A percentile compares a stretch with the other conserved stretches of the same genome.
These are phyloP conservation scores for Tricholoma flavovirens DNA, from an alignment of 768 basidiomycete species.

Conservation along the genomic window DNA sequence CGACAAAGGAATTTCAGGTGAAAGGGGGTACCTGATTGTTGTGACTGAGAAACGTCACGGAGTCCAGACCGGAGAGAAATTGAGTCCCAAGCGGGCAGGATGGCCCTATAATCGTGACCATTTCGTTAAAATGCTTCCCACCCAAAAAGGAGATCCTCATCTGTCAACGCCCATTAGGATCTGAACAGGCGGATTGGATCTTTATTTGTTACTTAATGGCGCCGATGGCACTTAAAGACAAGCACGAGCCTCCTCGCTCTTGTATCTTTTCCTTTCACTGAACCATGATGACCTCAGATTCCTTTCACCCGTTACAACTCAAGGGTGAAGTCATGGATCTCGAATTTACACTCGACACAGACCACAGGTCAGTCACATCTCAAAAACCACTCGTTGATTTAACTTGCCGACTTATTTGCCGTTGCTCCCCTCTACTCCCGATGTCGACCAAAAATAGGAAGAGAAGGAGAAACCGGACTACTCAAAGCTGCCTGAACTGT, in stretches of 20 bases:
- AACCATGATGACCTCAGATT: constrained; percentile 51
- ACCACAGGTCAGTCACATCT: constrained; percentile 47
- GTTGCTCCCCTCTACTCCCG: constrained; percentile 39
- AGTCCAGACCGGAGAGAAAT: constrained; percentile 13
- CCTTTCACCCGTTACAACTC: constrained; percentile 54
- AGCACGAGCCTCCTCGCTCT: constrained; percentile 40
- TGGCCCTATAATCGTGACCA: constrained; percentile 12
- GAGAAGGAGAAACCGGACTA: constrained; percentile 86
- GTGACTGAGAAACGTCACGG: constrained; percentile 25
- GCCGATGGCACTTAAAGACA: constrained; percentile 51
- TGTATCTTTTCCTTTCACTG: constrained; percentile 44
- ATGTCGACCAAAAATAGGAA: constrained; percentile 55
- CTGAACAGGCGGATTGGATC: constrained; percentile 34
- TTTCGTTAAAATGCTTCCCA: constrained; percentile 15
- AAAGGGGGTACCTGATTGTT: too few species aligned
- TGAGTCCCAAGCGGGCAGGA: constrained; percentile 15
- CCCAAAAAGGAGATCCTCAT: constrained; percentile 32
- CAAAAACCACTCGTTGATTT: constrained; percentile 19
- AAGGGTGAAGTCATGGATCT: constrained; percentile 78
- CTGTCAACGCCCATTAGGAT: constrained; percentile 38
- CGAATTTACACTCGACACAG: constrained; percentile 65
- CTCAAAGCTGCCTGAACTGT: constrained; percentile 84
- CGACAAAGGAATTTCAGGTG: too few species aligned
- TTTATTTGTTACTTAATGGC: constrained; percentile 53
- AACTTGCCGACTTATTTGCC: constrained; percentile 46